These are phyloP conservation scores for Boletus pseudopeckii DNA, from an alignment of 768 basidiomycete genomes.

Conservation along the genomic window DNA sequence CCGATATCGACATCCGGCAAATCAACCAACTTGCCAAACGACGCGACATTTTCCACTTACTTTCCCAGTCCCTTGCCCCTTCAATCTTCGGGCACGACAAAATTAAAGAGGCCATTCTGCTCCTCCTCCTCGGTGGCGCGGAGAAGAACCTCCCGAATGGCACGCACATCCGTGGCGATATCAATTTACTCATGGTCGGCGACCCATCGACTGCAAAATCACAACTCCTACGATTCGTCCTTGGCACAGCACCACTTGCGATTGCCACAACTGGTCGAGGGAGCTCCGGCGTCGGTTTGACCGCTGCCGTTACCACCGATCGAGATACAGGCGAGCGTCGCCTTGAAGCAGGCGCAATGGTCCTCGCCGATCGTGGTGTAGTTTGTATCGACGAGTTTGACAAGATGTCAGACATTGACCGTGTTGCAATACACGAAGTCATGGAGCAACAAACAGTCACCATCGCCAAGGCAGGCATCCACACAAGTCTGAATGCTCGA, in stretches of 20 bases:
- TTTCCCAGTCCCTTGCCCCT: conserved; percentile 93
- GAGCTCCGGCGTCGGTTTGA: conserved; percentile 97
- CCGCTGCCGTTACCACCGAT: conserved; percentile 97
- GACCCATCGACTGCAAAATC: conserved; percentile 99
- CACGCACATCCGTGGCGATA: conserved; percentile 98
- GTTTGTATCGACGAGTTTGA: conserved; percentile 99
- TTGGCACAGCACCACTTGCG: conserved; percentile 92
- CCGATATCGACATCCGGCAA: conserved; percentile 90
- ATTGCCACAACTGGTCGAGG: conserved; percentile 98
- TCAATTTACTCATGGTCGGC: conserved; percentile 99
- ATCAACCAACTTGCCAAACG: conserved; percentile 94
- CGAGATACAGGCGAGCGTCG: conserved; percentile 96
- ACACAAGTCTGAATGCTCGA: conserved; percentile 95
- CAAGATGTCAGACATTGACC: conserved; percentile 99
- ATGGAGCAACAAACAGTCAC: conserved; percentile 99
- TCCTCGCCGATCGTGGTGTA: conserved; percentile 96
- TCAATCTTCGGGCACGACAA: conserved; percentile 96
- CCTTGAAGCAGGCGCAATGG: conserved; percentile 99
- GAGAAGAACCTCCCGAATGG: conserved; percentile 98
- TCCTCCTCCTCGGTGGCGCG: conserved; percentile 91
- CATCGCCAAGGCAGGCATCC: conserved; percentile 98
- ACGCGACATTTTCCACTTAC: conserved; percentile 78
- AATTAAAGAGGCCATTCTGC: conserved; percentile 91
- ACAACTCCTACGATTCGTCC: conserved; percentile 92
- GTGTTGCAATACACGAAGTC: conserved; percentile 99